Evolutionary conservation across 768 basidiomycete genomes (phyloP).

Genomic region (Butyriboletus loyo): DNA sequence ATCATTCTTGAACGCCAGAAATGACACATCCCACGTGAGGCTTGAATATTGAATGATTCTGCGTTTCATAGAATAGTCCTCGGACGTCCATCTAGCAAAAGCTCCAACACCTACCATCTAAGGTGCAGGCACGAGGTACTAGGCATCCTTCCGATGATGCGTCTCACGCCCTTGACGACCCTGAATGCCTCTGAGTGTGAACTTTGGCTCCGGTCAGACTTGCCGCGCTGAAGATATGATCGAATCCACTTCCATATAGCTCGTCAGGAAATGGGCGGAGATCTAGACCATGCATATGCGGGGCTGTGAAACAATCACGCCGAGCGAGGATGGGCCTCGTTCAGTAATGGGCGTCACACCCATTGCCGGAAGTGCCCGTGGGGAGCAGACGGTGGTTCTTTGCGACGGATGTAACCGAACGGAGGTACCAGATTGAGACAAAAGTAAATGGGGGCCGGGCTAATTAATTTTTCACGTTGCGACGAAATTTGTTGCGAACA

Average conservation of each 20-base stretch:
- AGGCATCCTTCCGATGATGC: constrained; percentile 12
- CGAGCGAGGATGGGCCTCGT: neutral
- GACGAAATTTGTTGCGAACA: neutral
- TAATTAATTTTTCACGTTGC: constrained; percentile 8
- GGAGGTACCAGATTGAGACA: constrained; percentile 24
- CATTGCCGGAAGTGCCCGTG: constrained; percentile 23
- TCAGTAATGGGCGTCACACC: constrained; percentile 11
- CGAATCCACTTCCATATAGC: neutral
- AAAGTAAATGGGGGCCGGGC: constrained; percentile 6
- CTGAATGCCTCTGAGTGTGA: constrained; percentile 12
- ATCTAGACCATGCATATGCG: constrained; percentile 1
- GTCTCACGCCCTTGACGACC: constrained; percentile 29
- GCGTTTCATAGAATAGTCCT: constrained; percentile 26
- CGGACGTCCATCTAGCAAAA: constrained; percentile 20
- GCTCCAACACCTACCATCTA: constrained; percentile 5
- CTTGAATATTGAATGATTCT: neutral
- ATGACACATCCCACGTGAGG: constrained; percentile 11
- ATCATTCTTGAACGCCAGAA: neutral
- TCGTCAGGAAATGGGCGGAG: neutral
- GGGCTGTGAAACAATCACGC: neutral
- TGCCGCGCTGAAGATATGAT: constrained; percentile 4
- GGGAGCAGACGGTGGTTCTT: constrained; percentile 12
- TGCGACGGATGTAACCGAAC: constrained; percentile 25
- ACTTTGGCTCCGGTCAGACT: neutral
- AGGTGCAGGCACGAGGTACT: constrained; percentile 32